A percentile compares a stretch with the other conserved stretches of the same genome.
These are phyloP conservation scores for Magnusiomyces tetraspermus DNA, from an alignment of 1,139 yeast genomes.

Conservation along the genomic window DNA sequence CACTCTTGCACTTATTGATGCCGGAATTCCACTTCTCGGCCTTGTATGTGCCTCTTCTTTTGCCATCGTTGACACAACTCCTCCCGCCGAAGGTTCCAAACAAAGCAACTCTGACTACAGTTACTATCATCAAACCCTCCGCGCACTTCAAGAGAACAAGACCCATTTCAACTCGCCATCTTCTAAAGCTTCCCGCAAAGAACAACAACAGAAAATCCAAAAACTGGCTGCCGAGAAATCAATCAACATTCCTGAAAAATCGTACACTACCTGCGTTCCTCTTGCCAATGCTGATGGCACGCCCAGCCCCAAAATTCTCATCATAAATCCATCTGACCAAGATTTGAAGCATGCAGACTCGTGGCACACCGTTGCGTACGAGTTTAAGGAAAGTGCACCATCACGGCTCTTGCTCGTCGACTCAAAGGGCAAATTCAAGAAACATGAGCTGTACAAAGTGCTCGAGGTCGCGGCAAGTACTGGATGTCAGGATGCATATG, in stretches of 20 bases:
- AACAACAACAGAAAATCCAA: too few relatives aligned
- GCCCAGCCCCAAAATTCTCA: not conserved
- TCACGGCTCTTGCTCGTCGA: constrained; percentile 56
- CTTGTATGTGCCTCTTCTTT: constrained; percentile 51
- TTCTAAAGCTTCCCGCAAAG: too few relatives aligned
- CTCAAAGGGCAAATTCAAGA: constrained; percentile 59
- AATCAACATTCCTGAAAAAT: not conserved
- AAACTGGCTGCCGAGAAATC: not conserved
- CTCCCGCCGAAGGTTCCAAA: constrained; percentile 3
- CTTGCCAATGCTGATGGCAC: constrained; percentile 2
- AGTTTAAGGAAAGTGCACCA: constrained; percentile 43
- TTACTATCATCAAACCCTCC: not conserved
- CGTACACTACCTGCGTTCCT: constrained; percentile 14
- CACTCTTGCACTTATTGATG: constrained; percentile 65
- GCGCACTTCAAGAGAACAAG: not conserved
- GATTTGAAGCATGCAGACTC: constrained; percentile 43
- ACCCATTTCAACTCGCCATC: too few relatives aligned
- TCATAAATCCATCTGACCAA: constrained; percentile 16
- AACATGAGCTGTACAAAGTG: constrained; percentile 42
- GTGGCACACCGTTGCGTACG: constrained; percentile 58
- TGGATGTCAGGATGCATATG: constrained; percentile 38
- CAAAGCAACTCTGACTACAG: not conserved
- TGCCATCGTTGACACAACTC: constrained; percentile 41
- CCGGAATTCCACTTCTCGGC: constrained; percentile 59
- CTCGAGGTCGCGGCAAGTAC: constrained; percentile 37